phyloP scores from a whole-genome alignment of 164 flowering plant genomes.

The Vitis vinifera region ASM3070453v1 NC_081808.1:18915501-18916000 shows the following conservation, averaged over 20 bases:
- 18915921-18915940: not conserved
- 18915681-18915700: not conserved
- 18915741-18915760: slow-evolving; percentile 73
- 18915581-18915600: not conserved
- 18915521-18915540: too few relatives aligned
- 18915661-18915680: too few relatives aligned
- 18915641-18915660: too few relatives aligned
- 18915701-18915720: slow-evolving; percentile 15
- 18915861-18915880: not conserved
- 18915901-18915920: not conserved
- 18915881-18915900: too few relatives aligned
- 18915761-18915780: slow-evolving; percentile 53
- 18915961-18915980: not conserved
- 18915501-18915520: too few relatives aligned
- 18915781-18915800: slow-evolving; percentile 49
- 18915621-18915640: too few relatives aligned
- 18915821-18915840: slow-evolving; percentile 35
- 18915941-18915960: not conserved
- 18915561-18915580: not conserved
- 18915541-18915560: not conserved
- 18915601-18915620: not conserved
- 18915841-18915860: slow-evolving; percentile 37
- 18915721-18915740: slow-evolving; percentile 67
- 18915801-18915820: slow-evolving; percentile 34
- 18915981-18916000: not conserved